Conservation (phyloP, 2,329 filamentous ascomycete genomes). For the Trichophyton schoenleinii region DNA sequence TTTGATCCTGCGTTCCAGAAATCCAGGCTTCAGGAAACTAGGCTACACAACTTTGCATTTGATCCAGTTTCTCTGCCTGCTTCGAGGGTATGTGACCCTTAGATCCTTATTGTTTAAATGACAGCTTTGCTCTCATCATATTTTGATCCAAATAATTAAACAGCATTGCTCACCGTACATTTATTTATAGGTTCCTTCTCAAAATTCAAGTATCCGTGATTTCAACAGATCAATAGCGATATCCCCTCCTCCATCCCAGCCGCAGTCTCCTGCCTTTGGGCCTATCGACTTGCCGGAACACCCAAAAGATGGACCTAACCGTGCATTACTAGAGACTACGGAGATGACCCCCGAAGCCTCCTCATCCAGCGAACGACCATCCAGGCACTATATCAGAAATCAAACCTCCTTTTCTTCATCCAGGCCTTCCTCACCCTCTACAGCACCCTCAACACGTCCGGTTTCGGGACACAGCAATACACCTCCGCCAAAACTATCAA, state of each 20-base stretch:
- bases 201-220: conserved; percentile 45
- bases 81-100: conserved; percentile 28
- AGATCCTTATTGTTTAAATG: background rate
- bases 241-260: conserved; percentile 54
- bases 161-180: background rate
- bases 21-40: conserved; percentile 63
- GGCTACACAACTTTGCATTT: conserved; percentile 77
- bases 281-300: conserved; percentile 61
- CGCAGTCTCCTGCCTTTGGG: conserved; percentile 82
- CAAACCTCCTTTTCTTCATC: conserved; percentile 16
- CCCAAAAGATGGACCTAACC: conserved; percentile 32
- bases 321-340: conserved; percentile 17
- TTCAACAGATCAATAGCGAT: conserved; percentile 51
- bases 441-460: conserved; percentile 29
- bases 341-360: conserved; percentile 44
- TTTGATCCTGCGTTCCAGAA: conserved; percentile 62
- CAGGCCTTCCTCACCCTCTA: conserved; percentile 29
- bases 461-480: conserved; percentile 33
- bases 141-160: background rate
- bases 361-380: conserved; percentile 32
- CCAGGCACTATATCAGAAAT: background rate
- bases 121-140: background rate
- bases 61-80: conserved; percentile 77
- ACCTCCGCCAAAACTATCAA: conserved; percentile 19
- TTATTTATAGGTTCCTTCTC: conserved; percentile 29